Evolutionary conservation across 1,284 basidiomycete genomes (phyloP).

Genomic region (Trichosporon sp.): DNA sequence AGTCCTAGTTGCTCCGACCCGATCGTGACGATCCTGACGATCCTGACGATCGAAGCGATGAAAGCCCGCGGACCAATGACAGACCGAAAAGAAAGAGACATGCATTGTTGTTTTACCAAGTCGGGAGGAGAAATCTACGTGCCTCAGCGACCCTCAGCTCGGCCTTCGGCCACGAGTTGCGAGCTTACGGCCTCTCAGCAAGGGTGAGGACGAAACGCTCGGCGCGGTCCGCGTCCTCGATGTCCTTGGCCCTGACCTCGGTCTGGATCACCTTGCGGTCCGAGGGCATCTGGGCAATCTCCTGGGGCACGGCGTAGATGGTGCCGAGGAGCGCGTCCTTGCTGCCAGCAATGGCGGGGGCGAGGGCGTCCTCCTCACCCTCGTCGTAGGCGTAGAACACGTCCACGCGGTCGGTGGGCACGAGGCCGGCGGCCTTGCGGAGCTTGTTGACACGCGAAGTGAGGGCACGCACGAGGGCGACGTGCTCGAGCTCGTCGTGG

Average conservation of each 20-base stretch:
- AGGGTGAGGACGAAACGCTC: conserved; percentile 61
- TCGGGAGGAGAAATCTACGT: not conserved
- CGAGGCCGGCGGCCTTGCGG: conserved; percentile 91
- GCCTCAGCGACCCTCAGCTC: not conserved
- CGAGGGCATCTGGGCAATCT: conserved; percentile 67
- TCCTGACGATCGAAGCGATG: too few relatives aligned
- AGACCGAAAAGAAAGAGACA: not conserved
- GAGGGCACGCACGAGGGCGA: conserved; percentile 87
- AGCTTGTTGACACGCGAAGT: conserved; percentile 94
- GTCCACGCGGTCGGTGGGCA: conserved; percentile 90
- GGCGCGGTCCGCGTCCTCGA: conserved; percentile 88
- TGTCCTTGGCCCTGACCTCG: conserved; percentile 72
- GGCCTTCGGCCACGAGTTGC: not conserved
- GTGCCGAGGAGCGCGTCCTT: conserved; percentile 73
- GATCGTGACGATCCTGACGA: too few relatives aligned
- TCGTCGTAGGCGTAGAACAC: conserved; percentile 83
- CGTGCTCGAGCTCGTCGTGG: conserved; percentile 81
- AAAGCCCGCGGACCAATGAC: too few relatives aligned
- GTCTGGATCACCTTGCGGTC: conserved; percentile 67
- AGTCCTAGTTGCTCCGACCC: not conserved
- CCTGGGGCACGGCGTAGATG: conserved; percentile 71
- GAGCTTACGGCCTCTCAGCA: conserved; percentile 31
- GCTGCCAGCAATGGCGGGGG: conserved; percentile 67
- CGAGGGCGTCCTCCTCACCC: conserved; percentile 68
- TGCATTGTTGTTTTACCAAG: not conserved